Conservation (phyloP, 116 monocot species). For the Dioscorea cayenensis region DNA sequence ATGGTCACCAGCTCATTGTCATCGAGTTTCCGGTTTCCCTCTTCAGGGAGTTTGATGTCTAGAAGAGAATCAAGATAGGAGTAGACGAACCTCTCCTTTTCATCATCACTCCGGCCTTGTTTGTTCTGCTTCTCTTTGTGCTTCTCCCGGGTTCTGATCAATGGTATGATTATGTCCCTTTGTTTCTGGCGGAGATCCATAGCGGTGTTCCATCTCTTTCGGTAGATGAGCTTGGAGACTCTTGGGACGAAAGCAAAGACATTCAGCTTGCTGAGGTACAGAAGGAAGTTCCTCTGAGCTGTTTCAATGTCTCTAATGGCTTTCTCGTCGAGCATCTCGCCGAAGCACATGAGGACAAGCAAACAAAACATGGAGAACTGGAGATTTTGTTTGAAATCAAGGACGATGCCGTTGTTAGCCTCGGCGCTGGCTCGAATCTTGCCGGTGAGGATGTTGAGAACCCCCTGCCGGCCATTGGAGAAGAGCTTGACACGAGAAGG, state of each 20-base stretch:
- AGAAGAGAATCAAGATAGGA: constrained; percentile 14
- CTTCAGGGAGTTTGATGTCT: constrained; percentile 6
- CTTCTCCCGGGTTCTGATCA: constrained; percentile 6
- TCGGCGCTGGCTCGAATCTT: constrained; percentile 1
- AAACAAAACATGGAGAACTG: constrained; percentile 27
- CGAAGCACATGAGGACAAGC: constrained; percentile 26
- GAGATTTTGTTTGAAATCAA: background rate
- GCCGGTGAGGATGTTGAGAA: background rate
- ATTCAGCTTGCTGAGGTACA: background rate
- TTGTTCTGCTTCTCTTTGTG: background rate
- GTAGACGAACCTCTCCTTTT: background rate
- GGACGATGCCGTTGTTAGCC: background rate
- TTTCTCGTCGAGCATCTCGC: constrained; percentile 22
- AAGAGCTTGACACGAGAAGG: constrained; percentile 2
- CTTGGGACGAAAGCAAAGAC: constrained; percentile 3
- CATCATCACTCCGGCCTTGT: background rate
- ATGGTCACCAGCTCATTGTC: background rate
- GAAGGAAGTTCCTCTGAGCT: constrained; percentile 1
- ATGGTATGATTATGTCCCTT: constrained; percentile 4
- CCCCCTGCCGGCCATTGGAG: constrained; percentile 15
- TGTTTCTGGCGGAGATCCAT: background rate
- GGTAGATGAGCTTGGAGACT: background rate
- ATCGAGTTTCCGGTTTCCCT: background rate
- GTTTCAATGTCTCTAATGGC: constrained; percentile 6
- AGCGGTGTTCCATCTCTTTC: background rate